Base-by-base conservation (phyloP, 2,329 filamentous ascomycete species). In the Monosporascus sp. region DNA sequence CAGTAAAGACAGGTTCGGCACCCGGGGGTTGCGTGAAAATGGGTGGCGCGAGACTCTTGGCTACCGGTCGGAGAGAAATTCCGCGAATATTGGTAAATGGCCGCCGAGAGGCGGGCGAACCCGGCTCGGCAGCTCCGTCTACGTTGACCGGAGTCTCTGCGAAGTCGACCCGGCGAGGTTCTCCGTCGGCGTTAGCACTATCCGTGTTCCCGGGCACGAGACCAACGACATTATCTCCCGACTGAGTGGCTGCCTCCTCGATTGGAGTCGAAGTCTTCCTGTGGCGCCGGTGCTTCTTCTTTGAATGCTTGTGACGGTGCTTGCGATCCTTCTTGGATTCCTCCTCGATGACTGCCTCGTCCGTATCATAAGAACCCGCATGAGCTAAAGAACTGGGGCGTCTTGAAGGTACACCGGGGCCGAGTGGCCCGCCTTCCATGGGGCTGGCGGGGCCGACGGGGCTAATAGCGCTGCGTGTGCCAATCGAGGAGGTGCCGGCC, bases 11-110 rank as follows among this genome's bases (percentile, higher is more conserved):
- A 1, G 53, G 58, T 4, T 60, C 54, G 2, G 58, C 19, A 19
- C 72, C 70, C 2, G 70, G 65, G 6, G 74, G 71, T 54, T 80
- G 77, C 0, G 74, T 75, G 60, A 92, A 91, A 53, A 91, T 87
- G 11, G 84, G 84, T 49, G 88, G 87, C 0, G 88, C 83, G 4
- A 92, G 75, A 47, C 84, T 82, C 63, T 85, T 88, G 20, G 84
- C 81, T 37, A 79, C 78, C 2, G 85, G 84, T 46, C 80, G 75
- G 51, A 88, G 77, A 1, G 82, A 86, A 48, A 89, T 74, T 48
- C 75, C 77, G 46, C 84, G 81, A 16, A 87, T 66, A 55, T 69
- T 72, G 16, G 76, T 77, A 65, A 87, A 82, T 1, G 80, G 75
- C 49, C 76, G 74, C 48, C 73, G 74, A 55, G 52, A 48, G 41